Evolutionary conservation across 345 rosid species (phyloP).

Genomic region (Abelmoschus esculentus): DNA sequence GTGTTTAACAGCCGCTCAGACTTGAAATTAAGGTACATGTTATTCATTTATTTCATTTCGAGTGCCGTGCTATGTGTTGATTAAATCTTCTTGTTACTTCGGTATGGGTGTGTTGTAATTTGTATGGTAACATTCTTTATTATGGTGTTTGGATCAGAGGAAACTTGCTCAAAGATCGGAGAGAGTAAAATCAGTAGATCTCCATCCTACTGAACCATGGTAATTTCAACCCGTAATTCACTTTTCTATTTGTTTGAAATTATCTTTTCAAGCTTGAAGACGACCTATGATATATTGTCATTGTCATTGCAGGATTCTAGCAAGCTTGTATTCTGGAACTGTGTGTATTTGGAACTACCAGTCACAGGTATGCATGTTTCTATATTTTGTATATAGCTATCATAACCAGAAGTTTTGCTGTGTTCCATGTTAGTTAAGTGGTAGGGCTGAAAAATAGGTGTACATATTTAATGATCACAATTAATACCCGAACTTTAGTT

Average conservation of each 20-base stretch:
- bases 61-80: background rate
- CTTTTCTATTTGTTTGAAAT: background rate
- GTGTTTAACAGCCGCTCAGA: conserved; percentile 38
- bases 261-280: background rate
- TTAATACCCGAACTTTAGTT: background rate
- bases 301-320: conserved; percentile 48
- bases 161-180: conserved; percentile 48
- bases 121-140: background rate
- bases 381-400: background rate
- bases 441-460: background rate
- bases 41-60: conserved; percentile 6
- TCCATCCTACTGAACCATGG: conserved; percentile 76
- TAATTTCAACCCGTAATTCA: conserved; percentile 15
- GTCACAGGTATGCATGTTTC: conserved; percentile 61
- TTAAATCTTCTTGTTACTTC: background rate
- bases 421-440: background rate
- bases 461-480: background rate
- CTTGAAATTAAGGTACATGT: conserved; percentile 38
- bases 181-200: conserved; percentile 63
- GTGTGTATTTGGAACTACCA: conserved; percentile 70
- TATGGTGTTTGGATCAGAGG: conserved; percentile 35
- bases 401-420: background rate
- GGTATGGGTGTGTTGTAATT: background rate
- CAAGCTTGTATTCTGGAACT: conserved; percentile 63
- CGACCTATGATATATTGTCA: background rate